Conservation (phyloP, 192 early-diverging fungal species). For the Allomyces macrogynus region DNA sequence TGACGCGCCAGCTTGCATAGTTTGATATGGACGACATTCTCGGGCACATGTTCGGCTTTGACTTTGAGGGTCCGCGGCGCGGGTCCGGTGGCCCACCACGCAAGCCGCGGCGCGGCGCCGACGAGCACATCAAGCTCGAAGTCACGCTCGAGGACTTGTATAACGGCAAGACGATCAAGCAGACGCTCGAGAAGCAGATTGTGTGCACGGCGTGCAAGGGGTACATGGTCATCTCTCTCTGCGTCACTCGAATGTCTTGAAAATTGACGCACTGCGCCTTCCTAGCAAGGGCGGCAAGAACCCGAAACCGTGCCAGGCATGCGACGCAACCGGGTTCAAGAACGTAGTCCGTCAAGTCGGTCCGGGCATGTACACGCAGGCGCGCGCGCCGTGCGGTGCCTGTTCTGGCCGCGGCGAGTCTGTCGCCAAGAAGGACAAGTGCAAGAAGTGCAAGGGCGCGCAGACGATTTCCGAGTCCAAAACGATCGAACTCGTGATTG, state of each 20-base stretch:
- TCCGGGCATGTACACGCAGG: slow-evolving; percentile 77
- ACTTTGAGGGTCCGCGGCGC: no score
- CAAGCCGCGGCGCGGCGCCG: slow-evolving; percentile 5
- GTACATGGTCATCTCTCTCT: slow-evolving; percentile 10
- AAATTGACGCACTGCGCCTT: background rate
- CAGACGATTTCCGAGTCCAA: slow-evolving; percentile 74
- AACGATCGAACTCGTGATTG: slow-evolving; percentile 73
- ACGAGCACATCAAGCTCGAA: slow-evolving; percentile 19
- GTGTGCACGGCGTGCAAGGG: slow-evolving; percentile 40
- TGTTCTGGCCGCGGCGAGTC: slow-evolving; percentile 72
- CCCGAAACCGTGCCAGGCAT: slow-evolving; percentile 44
- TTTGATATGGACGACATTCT: background rate
- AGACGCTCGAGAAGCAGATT: slow-evolving; percentile 51
- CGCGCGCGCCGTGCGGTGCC: slow-evolving; percentile 56
- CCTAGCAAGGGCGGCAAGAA: slow-evolving; percentile 68
- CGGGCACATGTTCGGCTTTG: background rate
- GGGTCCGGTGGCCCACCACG: no score
- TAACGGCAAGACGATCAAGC: slow-evolving; percentile 45
- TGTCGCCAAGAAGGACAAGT: slow-evolving; percentile 67
- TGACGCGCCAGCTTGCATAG: background rate
- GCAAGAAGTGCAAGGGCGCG: slow-evolving; percentile 81
- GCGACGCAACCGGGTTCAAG: slow-evolving; percentile 62
- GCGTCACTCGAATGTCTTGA: background rate
- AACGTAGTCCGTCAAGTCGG: slow-evolving; percentile 64
- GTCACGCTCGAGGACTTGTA: slow-evolving; percentile 53